Conservation (phyloP, 148 eudicot species). For the Diospyros lotus region DNA sequence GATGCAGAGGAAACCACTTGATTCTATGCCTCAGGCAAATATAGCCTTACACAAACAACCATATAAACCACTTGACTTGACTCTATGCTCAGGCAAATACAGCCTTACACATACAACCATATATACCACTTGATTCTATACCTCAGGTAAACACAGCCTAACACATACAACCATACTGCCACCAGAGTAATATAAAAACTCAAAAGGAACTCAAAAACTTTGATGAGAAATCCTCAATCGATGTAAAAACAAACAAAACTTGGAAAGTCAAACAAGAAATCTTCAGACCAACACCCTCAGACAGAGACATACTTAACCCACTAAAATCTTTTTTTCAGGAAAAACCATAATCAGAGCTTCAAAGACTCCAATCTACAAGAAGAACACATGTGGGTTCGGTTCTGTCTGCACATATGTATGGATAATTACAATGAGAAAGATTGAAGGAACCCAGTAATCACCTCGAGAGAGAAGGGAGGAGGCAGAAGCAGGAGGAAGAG, state of each 20-base stretch:
- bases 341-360: background rate
- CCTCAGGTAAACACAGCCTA: background rate
- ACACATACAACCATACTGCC: too few relatives aligned
- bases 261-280: constrained; percentile 5
- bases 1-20: background rate
- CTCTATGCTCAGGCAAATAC: background rate
- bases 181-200: too few relatives aligned
- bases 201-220: too few relatives aligned
- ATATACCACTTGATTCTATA: too few relatives aligned
- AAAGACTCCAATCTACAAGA: background rate
- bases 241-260: background rate
- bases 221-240: too few relatives aligned
- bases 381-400: background rate
- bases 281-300: background rate
- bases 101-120: background rate
- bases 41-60: background rate
- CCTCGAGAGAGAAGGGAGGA: constrained; percentile 26
- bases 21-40: background rate
- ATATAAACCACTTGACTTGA: too few relatives aligned
- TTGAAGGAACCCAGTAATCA: constrained; percentile 10
- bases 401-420: background rate
- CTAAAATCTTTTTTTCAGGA: background rate
- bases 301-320: background rate
- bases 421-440: background rate
- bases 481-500: constrained; percentile 27